Conservation (phyloP, 192 early-diverging fungal genomes). For the Phlyctochytrium arcticum region DNA sequence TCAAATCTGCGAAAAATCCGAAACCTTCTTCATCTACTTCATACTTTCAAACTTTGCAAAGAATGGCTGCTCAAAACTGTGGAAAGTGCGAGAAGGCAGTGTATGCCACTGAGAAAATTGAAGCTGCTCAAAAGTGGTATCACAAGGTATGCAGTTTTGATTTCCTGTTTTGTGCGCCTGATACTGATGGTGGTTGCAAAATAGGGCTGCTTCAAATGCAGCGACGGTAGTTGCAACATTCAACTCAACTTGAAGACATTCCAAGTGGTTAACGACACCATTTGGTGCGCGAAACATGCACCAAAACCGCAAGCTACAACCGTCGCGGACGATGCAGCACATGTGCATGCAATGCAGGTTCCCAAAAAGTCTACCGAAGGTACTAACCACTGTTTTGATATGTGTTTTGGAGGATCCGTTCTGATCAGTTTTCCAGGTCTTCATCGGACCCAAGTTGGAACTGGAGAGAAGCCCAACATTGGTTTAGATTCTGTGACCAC, state of each 20-base stretch:
- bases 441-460: slow-evolving; percentile 33
- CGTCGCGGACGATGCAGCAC: too few relatives aligned
- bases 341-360: slow-evolving; percentile 11
- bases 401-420: too few relatives aligned
- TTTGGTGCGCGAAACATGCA: slow-evolving; percentile 38
- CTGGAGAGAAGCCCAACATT: slow-evolving; percentile 29
- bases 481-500: slow-evolving; percentile 20
- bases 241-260: slow-evolving; percentile 38
- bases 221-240: slow-evolving; percentile 32
- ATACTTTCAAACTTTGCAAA: neutral
- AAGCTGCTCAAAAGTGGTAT: slow-evolving; percentile 35
- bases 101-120: slow-evolving; percentile 44
- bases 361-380: slow-evolving; percentile 39
- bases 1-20: too few relatives aligned
- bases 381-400: too few relatives aligned
- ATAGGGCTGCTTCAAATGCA: slow-evolving; percentile 47
- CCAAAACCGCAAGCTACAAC: slow-evolving; percentile 33
- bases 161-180: neutral
- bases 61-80: slow-evolving; percentile 30
- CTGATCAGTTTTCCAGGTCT: too few relatives aligned
- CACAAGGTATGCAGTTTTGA: slow-evolving; percentile 29
- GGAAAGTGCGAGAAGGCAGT: slow-evolving; percentile 36
- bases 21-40: neutral
- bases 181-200: neutral
- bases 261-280: slow-evolving; percentile 27